These are phyloP conservation scores for Podospora fimiseda DNA, from an alignment of 495 filamentous ascomycete species.

Conservation along the genomic window DNA sequence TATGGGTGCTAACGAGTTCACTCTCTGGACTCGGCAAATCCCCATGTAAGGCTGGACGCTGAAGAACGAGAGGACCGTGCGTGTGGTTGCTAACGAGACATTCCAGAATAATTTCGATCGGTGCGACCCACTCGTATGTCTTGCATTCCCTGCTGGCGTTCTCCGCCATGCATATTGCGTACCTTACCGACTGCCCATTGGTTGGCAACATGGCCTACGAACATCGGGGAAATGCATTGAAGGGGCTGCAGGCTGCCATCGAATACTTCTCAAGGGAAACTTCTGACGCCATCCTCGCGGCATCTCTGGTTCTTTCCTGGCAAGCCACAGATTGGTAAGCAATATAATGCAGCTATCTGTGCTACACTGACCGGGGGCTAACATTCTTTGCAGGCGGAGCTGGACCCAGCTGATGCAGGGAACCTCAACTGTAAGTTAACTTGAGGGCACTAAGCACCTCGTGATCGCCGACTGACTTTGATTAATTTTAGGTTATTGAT, in stretches of 20 bases:
- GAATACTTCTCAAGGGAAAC: conserved; percentile 77
- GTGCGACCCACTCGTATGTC: conserved; percentile 73
- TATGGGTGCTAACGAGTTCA: conserved; percentile 70
- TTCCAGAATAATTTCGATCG: conserved; percentile 75
- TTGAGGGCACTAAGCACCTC: neutral
- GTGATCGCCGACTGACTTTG: conserved; percentile 25
- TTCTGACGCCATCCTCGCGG: conserved; percentile 85
- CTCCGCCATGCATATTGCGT: conserved; percentile 85
- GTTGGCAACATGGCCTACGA: conserved; percentile 81
- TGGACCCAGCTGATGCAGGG: conserved; percentile 93
- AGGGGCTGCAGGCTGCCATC: conserved; percentile 83
- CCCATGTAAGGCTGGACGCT: conserved; percentile 61
- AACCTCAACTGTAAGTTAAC: conserved; percentile 65
- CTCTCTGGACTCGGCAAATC: conserved; percentile 86
- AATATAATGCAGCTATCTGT: conserved; percentile 29
- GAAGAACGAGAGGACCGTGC: neutral
- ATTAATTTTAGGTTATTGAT: conserved; percentile 64
- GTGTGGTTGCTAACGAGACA: conserved; percentile 22
- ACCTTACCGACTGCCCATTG: conserved; percentile 72
- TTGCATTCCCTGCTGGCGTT: conserved; percentile 89
- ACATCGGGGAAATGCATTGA: conserved; percentile 75
- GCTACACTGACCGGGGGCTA: conserved; percentile 24
- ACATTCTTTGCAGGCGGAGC: conserved; percentile 58
- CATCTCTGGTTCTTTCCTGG: conserved; percentile 91
- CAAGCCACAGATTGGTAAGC: conserved; percentile 93